Conservation (phyloP, 2,329 filamentous ascomycete genomes). For the Penicillium polonicum region DNA sequence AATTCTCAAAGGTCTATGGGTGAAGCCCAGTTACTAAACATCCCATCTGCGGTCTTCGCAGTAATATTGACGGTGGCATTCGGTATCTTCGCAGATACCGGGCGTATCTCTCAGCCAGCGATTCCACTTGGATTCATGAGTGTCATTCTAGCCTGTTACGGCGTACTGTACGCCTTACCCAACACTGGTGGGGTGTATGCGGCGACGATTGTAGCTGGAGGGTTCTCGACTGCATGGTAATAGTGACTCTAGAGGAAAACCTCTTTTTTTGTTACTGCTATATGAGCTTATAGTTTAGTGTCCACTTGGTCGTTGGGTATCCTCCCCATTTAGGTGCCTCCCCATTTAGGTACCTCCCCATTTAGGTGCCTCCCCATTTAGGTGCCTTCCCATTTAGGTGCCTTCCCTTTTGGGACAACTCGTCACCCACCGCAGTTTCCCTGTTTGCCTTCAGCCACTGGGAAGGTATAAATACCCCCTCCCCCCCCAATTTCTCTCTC, state of each 20-base stretch:
- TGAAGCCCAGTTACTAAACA: not conserved
- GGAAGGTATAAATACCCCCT: too few relatives aligned
- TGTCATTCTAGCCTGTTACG: not conserved
- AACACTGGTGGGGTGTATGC: not conserved
- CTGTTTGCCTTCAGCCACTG: too few relatives aligned
- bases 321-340: too few relatives aligned
- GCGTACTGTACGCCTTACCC: not conserved
- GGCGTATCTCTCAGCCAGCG: not conserved
- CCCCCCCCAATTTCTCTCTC: too few relatives aligned
- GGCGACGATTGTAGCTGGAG: not conserved
- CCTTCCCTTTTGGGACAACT: too few relatives aligned
- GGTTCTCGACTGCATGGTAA: not conserved
- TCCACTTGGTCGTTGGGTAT: too few relatives aligned
- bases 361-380: too few relatives aligned
- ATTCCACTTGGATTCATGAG: not conserved
- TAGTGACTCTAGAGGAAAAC: rapidly evolving
- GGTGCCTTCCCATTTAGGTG: too few relatives aligned
- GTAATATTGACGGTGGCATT: not conserved
- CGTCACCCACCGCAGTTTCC: too few relatives aligned
- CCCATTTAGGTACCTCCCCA: too few relatives aligned
- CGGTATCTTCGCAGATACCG: not conserved
- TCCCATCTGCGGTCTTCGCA: not conserved
- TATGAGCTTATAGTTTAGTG: too few relatives aligned
- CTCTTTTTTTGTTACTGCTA: too few relatives aligned
- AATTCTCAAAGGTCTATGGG: not conserved